Conservation (phyloP, 2,329 filamentous ascomycete species). For the Aspergillus latus region DNA sequence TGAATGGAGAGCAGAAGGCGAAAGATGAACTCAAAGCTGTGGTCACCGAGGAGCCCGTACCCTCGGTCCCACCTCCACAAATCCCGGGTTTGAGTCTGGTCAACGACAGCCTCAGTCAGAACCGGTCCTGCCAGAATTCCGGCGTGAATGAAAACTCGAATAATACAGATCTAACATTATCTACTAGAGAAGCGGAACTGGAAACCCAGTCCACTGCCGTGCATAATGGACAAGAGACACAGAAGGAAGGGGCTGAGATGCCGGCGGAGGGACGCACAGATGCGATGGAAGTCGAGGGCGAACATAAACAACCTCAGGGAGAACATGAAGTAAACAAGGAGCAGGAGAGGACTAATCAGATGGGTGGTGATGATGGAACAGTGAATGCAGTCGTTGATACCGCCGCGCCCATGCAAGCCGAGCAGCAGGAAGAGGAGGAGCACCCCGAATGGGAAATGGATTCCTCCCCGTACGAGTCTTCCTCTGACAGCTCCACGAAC, state of each 20-base stretch:
- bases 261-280: conserved; percentile 15
- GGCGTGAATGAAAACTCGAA: conserved; percentile 1
- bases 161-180: too few relatives aligned
- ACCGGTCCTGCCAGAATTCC: conserved; percentile 12
- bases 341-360: not conserved
- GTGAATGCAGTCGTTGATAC: conserved; percentile 12
- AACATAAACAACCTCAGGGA: conserved; percentile 8
- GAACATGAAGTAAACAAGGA: conserved; percentile 9
- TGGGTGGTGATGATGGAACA: conserved; percentile 7
- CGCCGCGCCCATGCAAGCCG: conserved; percentile 11
- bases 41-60: conserved; percentile 15
- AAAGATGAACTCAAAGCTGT: conserved; percentile 4
- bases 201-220: not conserved
- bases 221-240: conserved; percentile 5
- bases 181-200: not conserved
- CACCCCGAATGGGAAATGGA: conserved; percentile 83
- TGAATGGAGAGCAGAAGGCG: conserved; percentile 14
- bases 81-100: conserved; percentile 42
- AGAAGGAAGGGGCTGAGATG: conserved; percentile 8
- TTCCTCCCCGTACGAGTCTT: conserved; percentile 73
- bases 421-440: conserved; percentile 43
- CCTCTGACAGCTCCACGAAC: conserved; percentile 59
- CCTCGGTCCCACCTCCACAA: conserved; percentile 22
- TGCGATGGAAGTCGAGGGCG: conserved; percentile 31
- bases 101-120: conserved; percentile 22